These are phyloP conservation scores for Neurospora cerealis DNA, from an alignment of 495 filamentous ascomycete species.

Conservation along the genomic window DNA sequence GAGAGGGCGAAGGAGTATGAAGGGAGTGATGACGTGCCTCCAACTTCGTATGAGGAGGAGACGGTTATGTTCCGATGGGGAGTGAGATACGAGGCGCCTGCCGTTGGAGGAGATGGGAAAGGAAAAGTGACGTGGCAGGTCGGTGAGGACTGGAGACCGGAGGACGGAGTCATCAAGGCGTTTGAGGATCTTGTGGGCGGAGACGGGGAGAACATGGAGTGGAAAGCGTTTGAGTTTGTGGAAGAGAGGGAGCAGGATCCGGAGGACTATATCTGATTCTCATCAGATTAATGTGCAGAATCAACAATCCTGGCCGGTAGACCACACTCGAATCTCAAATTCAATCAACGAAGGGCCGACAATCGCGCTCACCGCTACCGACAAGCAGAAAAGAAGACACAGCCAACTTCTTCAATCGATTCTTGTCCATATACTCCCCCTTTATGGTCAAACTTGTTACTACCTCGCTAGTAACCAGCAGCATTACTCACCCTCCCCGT, in stretches of 20 bases:
- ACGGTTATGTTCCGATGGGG: constrained; percentile 8
- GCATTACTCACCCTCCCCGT: too few species aligned
- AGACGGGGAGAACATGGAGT: constrained; percentile 3
- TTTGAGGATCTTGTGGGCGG: constrained; percentile 6
- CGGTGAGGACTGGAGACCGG: constrained; percentile 7
- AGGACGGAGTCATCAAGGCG: constrained; percentile 1
- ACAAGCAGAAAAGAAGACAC: neutral
- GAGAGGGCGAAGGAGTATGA: constrained; percentile 6
- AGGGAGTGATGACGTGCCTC: constrained; percentile 3
- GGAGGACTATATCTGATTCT: neutral
- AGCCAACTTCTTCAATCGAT: neutral
- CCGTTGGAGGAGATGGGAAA: neutral
- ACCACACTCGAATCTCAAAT: neutral
- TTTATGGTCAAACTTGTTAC: too few species aligned
- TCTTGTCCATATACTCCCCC: neutral
- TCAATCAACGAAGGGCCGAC: neutral
- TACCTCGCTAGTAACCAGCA: too few species aligned
- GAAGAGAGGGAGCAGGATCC: neutral
- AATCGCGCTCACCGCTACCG: neutral
- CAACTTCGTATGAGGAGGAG: neutral
- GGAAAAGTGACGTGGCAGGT: constrained; percentile 12
- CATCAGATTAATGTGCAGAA: too few species aligned
- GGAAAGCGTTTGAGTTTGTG: neutral
- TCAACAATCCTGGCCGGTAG: too few species aligned
- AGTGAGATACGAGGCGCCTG: constrained; percentile 6